phyloP scores from a whole-genome alignment of 1,284 basidiomycete species.

The Leccinum subatratum region DNA sequence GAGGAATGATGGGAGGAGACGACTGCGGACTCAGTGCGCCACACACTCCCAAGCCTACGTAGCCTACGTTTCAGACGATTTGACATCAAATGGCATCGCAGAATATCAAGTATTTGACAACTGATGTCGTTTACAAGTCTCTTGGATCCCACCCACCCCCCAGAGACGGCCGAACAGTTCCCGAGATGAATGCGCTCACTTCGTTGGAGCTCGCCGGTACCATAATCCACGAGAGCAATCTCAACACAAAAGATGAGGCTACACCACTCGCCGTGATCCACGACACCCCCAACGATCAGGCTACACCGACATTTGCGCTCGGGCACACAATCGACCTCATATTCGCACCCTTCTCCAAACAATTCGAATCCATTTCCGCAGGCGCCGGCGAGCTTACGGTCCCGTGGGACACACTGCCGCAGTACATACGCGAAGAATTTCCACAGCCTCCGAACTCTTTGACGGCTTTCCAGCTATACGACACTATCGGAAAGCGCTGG shows the following conservation, averaged over 20 bases:
- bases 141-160: not conserved
- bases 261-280: not conserved
- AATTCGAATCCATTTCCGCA: not conserved
- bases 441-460: not conserved
- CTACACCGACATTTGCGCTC: not conserved
- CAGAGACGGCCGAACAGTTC: not conserved
- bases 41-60: not conserved
- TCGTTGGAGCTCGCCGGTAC: not conserved
- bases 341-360: not conserved
- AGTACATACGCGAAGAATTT: not conserved
- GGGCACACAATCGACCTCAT: constrained; percentile 1
- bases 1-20: not conserved
- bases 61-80: not conserved
- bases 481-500: not conserved
- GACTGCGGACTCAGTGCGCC: not conserved
- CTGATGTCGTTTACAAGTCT: not conserved
- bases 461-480: not conserved
- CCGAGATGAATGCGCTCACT: not conserved
- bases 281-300: not conserved
- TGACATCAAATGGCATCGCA: not conserved
- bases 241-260: not conserved
- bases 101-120: not conserved
- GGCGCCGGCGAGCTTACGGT: not conserved
- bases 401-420: not conserved
- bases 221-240: not conserved